Base-by-base conservation (phyloP, 768 basidiomycete species). In the Hygrocybe coccinea region DNA sequence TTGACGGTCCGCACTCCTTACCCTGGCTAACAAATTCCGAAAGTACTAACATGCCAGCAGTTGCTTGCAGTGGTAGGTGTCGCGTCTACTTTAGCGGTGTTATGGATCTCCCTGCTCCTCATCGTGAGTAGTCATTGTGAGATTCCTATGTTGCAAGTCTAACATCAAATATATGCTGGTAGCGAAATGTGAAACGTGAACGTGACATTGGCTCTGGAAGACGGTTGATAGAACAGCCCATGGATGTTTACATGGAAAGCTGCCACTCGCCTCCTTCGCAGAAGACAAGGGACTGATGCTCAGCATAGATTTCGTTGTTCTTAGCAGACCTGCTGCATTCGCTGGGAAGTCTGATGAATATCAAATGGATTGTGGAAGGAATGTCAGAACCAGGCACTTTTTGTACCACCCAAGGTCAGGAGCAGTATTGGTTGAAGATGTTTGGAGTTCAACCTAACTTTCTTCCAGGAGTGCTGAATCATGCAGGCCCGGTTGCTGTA, bases 131-230 rank as follows among this genome's bases (percentile, higher is more conserved):
- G 6, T 3, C 17, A n/a, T 12, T 17, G 7, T 39, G 4, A 29
- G 4, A 10, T 19, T 41, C n/a, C 36, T 21, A 7, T 1, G 11
- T 15, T 17, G 35, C 12, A 49, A 19, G 14, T 36, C 43, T 41
- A 17, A 35, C 44, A 33, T 47, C 22, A 24, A 17, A 17, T 12
- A 43, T 43, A 25, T 44, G 12, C 19, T 29, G 37, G 41, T 11
- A 57, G 56, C 45, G 51, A 29, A 57, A 57, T 44, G 24, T 53
- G 12, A 33, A n/a, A 17, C 43, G 37, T 21, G 29, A 56, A 24
- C 22, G 7, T 5, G 9, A 24, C 12, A n/a, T 7, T 10, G 2
- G 14, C 14, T 29, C 37, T 46, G 44, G 43, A 9, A 54, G 19
- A 29, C 41, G 36, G 6, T 25, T 41, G 14, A 41, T 39, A 53